A percentile compares a stretch with the other conserved stretches of the same genome.
Conservation (phyloP, 208 protist species). For the Balamuthia mandrillaris region DNA sequence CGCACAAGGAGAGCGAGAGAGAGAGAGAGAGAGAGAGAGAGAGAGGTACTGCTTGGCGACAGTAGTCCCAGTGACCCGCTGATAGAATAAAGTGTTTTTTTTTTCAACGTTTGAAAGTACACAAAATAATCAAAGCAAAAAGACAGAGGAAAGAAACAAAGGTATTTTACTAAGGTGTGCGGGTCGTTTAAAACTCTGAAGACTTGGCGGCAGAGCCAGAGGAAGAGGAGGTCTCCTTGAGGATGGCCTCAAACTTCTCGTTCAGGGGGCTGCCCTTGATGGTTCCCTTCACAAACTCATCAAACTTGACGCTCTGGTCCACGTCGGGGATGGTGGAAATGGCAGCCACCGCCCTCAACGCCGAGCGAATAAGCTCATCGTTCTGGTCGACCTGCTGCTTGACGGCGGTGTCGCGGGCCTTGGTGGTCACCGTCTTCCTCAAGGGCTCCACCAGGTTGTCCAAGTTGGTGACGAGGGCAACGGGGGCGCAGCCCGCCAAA, state of each 20-base stretch:
- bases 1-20: no score
- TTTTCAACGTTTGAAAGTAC: no score
- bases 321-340: slow-evolving; percentile 21
- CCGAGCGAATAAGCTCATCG: slow-evolving; percentile 65
- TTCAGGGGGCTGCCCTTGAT: slow-evolving; percentile 9
- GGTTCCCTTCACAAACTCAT: slow-evolving; percentile 30
- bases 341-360: slow-evolving; percentile 49
- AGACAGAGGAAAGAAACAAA: no score
- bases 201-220: background rate
- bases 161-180: background rate
- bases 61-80: no score
- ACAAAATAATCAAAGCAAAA: no score
- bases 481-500: slow-evolving; percentile 11
- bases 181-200: background rate
- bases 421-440: slow-evolving; percentile 48
- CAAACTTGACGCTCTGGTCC: slow-evolving; percentile 24
- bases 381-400: slow-evolving; percentile 72
- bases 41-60: no score
- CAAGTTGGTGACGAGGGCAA: slow-evolving; percentile 38
- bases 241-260: slow-evolving; percentile 24
- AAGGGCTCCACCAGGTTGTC: slow-evolving; percentile 56
- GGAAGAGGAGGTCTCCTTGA: slow-evolving; percentile 35
- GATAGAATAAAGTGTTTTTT: no score
- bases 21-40: no score
- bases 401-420: slow-evolving; percentile 57